Evolutionary conservation across 495 filamentous ascomycete genomes (phyloP).

Genomic region (Penicillium goetzii): DNA sequence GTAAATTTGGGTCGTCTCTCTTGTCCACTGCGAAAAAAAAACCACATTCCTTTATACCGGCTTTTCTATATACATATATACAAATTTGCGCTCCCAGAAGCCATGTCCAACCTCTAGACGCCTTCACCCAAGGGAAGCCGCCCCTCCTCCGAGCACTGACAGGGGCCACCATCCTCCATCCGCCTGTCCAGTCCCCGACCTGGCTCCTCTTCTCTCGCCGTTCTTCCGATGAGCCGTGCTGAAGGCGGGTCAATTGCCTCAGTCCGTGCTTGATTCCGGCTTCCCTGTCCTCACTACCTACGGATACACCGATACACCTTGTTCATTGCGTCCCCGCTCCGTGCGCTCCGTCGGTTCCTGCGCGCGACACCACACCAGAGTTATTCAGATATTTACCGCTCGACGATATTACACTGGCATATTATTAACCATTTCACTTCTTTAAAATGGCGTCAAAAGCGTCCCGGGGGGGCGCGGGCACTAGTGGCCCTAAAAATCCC

Average conservation of each 20-base stretch:
- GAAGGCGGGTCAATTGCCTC: conserved; percentile 23
- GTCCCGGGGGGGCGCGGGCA: neutral
- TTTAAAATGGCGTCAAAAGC: conserved; percentile 16
- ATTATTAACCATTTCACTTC: neutral
- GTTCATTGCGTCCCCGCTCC: neutral
- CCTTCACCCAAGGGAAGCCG: conserved; percentile 31
- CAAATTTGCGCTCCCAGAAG: conserved; percentile 9
- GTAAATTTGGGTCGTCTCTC: conserved; percentile 22
- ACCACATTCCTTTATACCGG: conserved; percentile 16
- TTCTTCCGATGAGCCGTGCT: conserved; percentile 16
- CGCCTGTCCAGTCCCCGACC: conserved; percentile 14
- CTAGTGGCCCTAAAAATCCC: neutral
- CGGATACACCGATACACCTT: neutral
- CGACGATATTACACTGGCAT: neutral
- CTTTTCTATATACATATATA: conserved; percentile 6
- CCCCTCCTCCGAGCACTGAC: conserved; percentile 34
- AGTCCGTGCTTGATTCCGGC: conserved; percentile 28
- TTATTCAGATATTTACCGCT: neutral
- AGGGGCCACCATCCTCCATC: conserved; percentile 24
- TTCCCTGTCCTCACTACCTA: conserved; percentile 23
- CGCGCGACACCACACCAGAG: neutral
- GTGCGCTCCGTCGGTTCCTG: neutral
- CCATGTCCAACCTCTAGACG: conserved; percentile 34
- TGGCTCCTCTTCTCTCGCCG: conserved; percentile 9
- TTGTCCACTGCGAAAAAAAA: conserved; percentile 6